phyloP scores from a whole-genome alignment of 2,329 filamentous ascomycete species.

The Epichloe elymi region DNA sequence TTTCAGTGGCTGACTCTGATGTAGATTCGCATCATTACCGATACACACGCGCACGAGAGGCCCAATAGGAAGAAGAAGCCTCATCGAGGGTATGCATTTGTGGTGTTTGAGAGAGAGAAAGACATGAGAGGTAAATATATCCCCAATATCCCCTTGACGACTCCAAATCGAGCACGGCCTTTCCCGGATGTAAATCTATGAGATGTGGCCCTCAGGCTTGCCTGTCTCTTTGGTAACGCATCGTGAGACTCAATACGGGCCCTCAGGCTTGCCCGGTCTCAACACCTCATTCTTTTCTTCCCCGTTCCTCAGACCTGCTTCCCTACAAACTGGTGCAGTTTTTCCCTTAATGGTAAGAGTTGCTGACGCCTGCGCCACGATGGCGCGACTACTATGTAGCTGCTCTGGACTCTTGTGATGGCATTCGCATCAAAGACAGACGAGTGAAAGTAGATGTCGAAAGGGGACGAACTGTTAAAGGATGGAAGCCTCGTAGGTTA shows the following conservation, averaged over 20 bases:
- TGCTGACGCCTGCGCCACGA: slow-evolving; percentile 51
- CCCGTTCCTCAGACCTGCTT: slow-evolving; percentile 1
- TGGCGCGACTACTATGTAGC: slow-evolving; percentile 54
- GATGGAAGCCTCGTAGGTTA: slow-evolving; percentile 83
- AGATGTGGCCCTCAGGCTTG: slow-evolving; percentile 31
- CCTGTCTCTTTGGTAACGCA: slow-evolving; percentile 23
- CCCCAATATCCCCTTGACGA: slow-evolving; percentile 19
- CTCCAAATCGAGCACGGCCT: slow-evolving; percentile 2
- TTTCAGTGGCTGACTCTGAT: background rate
- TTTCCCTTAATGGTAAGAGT: slow-evolving; percentile 38
- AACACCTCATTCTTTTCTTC: slow-evolving; percentile 11
- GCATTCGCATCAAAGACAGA: slow-evolving; percentile 83
- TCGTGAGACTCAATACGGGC: slow-evolving; percentile 34
- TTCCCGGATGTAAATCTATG: slow-evolving; percentile 12
- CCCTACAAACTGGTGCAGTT: slow-evolving; percentile 4
- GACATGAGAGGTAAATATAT: slow-evolving; percentile 88
- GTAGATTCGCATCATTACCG: slow-evolving; percentile 77
- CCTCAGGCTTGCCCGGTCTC: slow-evolving; percentile 45
- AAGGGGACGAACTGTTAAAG: slow-evolving; percentile 83
- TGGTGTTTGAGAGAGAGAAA: slow-evolving; percentile 92
- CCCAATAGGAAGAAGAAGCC: slow-evolving; percentile 68
- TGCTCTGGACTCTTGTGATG: slow-evolving; percentile 76
- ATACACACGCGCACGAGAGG: slow-evolving; percentile 55
- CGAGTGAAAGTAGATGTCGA: slow-evolving; percentile 92
- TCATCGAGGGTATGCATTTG: slow-evolving; percentile 86